Evolutionary conservation across 768 basidiomycete genomes (phyloP).

Genomic region (Pleurotus tuber-regium): DNA sequence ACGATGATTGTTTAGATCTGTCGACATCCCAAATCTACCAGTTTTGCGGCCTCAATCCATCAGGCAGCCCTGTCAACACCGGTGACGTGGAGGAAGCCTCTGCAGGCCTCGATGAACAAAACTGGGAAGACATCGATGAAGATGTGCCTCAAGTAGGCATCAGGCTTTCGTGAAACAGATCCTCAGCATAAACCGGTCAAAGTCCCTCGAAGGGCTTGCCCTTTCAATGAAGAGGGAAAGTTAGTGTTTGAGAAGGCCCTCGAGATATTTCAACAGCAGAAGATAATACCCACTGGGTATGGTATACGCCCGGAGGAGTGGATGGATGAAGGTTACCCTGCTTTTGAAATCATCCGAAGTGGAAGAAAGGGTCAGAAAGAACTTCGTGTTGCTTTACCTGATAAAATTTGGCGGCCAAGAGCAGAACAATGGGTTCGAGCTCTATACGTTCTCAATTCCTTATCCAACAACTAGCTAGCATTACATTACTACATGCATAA

Average conservation of each 20-base stretch:
- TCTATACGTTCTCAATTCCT: too few species aligned
- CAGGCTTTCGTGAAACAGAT: not conserved
- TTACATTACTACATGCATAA: too few species aligned
- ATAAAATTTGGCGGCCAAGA: conserved; percentile 11
- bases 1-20: not conserved
- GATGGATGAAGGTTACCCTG: conserved; percentile 11
- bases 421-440: conserved; percentile 15
- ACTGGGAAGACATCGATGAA: not conserved
- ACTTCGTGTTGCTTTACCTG: conserved; percentile 8
- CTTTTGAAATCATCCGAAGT: conserved; percentile 9
- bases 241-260: not conserved
- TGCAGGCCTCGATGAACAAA: not conserved
- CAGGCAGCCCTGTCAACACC: not conserved
- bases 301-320: conserved; percentile 17
- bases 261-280: not conserved
- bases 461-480: too few species aligned
- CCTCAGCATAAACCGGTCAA: conserved; percentile 2
- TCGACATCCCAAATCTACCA: not conserved
- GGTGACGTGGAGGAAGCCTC: not conserved
- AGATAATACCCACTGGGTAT: conserved; percentile 13
- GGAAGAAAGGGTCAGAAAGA: conserved; percentile 10
- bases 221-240: not conserved
- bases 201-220: not conserved
- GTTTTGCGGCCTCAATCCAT: not conserved
- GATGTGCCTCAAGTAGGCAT: not conserved